Base-by-base conservation (phyloP, 169 alveolate genomes). In the Cryptosporidium ubiquitum region DNA sequence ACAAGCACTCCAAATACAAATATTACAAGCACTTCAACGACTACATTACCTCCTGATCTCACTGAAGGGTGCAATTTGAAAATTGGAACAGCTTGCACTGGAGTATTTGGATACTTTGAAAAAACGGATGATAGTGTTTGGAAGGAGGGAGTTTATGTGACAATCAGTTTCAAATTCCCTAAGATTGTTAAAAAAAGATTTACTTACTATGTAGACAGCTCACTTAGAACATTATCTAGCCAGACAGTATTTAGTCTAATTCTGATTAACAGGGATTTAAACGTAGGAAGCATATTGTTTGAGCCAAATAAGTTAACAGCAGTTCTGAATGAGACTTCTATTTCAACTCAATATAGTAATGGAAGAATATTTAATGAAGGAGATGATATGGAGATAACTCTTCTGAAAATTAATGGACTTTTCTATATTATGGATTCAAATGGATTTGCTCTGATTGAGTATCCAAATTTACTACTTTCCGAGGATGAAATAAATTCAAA, bases 91-190 rank as follows among this genome's bases (percentile, higher is more conserved):
- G 89, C 75, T 9, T 79, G 89, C 44, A 64, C 75, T 20, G 89
- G 89, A 26, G 75, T 49, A 60, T 79, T 61, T 79, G 89, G 89
- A 7, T 79, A 79, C 42, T 79, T 79, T 47, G 75, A 33, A 1
- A 49, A 33, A 7, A 64, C 29, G 7, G 33, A 39, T 12, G 75
- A 64, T 2, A 58, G 68, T 40, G 35, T 23, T 5, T 79, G 89
- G 89, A 79, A 47, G 6, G 75, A 79, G 18, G 89, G 89, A 35
- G 51, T 79, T 1, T 60, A 60, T 20, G 89, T 79, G 18, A 60
- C 74, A 26, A 29, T 79, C 3, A 61, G 20, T 7, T 79, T 79
- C 35, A 79, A 79, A 7, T 58, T 61, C 16, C 85, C 85, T 1
- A 47, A 58, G 23, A 49, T 58, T 37, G 39, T 44, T 29, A 79